These are phyloP conservation scores for Fagus sylvatica DNA, from an alignment of 306 rosid genomes.

Conservation along the genomic window DNA sequence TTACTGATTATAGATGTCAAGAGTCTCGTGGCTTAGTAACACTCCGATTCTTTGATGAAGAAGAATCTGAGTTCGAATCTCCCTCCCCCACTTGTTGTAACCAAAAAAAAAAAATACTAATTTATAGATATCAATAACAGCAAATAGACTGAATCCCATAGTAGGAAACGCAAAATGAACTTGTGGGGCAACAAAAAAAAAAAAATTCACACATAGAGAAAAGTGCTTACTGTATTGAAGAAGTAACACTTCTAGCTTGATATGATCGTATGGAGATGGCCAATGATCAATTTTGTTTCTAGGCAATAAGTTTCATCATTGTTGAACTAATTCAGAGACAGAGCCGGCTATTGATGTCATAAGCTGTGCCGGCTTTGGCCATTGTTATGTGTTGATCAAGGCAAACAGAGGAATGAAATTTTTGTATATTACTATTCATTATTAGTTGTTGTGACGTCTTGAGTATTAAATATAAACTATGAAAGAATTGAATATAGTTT, in stretches of 20 bases:
- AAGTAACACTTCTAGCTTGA: neutral
- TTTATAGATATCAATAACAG: neutral
- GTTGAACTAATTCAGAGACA: neutral
- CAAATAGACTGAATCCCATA: neutral
- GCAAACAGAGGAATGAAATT: conserved; percentile 47
- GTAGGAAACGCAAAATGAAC: neutral
- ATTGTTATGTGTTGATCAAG: conserved; percentile 34
- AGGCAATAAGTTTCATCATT: neutral
- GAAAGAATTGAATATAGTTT: neutral
- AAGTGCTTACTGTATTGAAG: conserved; percentile 18
- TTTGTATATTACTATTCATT: conserved; percentile 15
- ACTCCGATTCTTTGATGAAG: no score
- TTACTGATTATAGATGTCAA: no score
- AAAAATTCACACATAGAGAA: neutral
- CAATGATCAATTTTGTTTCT: neutral
- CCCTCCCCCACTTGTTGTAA: no score
- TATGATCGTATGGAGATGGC: conserved; percentile 24
- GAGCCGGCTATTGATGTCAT: conserved; percentile 30
- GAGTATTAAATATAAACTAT: neutral
- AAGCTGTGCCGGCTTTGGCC: conserved; percentile 52
- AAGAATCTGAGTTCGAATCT: no score
- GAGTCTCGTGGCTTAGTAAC: no score
- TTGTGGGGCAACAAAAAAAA: neutral
- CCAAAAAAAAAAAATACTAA: neutral
- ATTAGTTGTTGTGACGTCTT: conserved; percentile 5